Evolutionary conservation across 148 eudicot genomes (phyloP), one percentile per base, ranked within the genome.

Genomic region (Heliosperma pusillum): DNA sequence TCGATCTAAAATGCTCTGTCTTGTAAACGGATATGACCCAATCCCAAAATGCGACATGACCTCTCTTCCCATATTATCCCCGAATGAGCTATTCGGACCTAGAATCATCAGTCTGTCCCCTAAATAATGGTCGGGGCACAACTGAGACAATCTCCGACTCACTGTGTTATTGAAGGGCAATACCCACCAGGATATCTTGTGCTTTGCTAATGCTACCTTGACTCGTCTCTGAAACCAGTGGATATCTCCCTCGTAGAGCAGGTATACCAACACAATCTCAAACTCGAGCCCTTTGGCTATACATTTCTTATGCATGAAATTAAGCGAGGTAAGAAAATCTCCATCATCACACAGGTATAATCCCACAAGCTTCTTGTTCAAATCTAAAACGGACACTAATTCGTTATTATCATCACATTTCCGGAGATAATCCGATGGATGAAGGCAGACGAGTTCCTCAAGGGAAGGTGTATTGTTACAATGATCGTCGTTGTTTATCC

Each of bases 241-340:
- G 16, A 55, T 55, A 17, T 55, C 59, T 8, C 4, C 59, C n/a
- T 55, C 20, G 15, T 0, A 55, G n/a, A n/a, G 20, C 19, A 13
- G 1, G 65, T 60, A 60, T 60, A 60, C 65, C 65, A 60, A 24
- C 65, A 60, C 65, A 0, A 60, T 60, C 65, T 60, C 65, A 60
- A 60, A 60, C 65, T 25, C 65, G 29, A 60, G 30, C 30, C 30
- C 30, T 29, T 3, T 60, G 12, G 26, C 19, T 1, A 10, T 60
- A 60, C 65, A 60, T 24, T 60, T 21, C 29, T 60, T 12, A 12
- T 60, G 19, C 3, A 20, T 0, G 27, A n/a, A 21, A 8, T 25
- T 21, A 21, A 60, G 65, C 21, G 26, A 12, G 26, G 29, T 3
- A 2, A 60, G 9, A 24, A 5, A 21, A 21, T 7, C 7, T 2